phyloP scores from a whole-genome alignment of 176 grass and related monocot genomes.

The Pontederia crassipes region DNA sequence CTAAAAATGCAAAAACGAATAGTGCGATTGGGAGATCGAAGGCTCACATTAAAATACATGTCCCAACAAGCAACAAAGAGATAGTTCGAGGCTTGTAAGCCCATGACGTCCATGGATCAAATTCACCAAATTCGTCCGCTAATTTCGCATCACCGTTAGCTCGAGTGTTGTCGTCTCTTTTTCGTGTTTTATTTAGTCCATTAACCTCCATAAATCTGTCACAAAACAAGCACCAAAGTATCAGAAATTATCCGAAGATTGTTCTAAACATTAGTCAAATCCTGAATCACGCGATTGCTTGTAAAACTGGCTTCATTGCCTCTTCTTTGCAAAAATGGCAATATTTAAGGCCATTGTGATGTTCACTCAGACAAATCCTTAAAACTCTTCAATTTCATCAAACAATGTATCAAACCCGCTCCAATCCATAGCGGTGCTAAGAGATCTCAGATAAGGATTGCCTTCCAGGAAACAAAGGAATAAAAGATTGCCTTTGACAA shows the following conservation, averaged over 20 bases:
- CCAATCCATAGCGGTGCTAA: too few species aligned
- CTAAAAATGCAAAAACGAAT: not conserved
- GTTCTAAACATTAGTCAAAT: not conserved
- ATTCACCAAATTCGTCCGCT: constrained; percentile 46
- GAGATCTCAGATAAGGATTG: too few species aligned
- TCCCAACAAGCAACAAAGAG: constrained; percentile 63
- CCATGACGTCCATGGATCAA: constrained; percentile 94
- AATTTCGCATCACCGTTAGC: constrained; percentile 39
- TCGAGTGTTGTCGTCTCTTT: constrained; percentile 26
- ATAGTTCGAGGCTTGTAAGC: constrained; percentile 88
- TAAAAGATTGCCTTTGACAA: too few species aligned
- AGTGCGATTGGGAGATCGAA: not conserved
- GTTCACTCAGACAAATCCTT: too few species aligned
- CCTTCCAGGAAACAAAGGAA: too few species aligned
- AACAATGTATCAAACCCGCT: too few species aligned
- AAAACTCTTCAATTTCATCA: too few species aligned
- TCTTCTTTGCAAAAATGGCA: too few species aligned
- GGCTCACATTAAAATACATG: constrained; percentile 81
- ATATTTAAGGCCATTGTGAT: too few species aligned
- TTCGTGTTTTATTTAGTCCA: constrained; percentile 37
- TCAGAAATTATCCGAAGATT: not conserved
- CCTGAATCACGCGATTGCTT: not conserved
- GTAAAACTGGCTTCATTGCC: too few species aligned
- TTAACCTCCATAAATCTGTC: constrained; percentile 43
- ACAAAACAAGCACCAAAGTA: not conserved